Percentiles rank a stretch among this genome's conserved stretches.
phyloP scores from a whole-genome alignment of 2,329 filamentous ascomycete species.

The Aspergillus neotritici region DNA sequence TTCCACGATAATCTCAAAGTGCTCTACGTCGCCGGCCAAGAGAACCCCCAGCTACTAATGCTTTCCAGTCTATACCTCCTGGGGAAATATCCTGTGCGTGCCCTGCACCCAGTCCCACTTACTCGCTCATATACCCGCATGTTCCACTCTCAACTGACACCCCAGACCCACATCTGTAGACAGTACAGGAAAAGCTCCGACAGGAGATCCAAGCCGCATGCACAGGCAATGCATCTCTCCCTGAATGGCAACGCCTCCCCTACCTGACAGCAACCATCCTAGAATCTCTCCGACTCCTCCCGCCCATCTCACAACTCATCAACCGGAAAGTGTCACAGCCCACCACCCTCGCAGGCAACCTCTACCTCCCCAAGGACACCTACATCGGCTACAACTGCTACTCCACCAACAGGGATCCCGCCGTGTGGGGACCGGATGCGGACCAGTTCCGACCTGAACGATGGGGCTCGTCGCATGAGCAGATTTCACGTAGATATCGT shows the following conservation, averaged over 20 bases:
- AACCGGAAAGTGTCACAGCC: constrained; percentile 35
- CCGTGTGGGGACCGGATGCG: constrained; percentile 30
- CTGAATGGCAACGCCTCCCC: too few species aligned
- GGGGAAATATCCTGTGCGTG: constrained; percentile 26
- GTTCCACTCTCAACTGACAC: too few species aligned
- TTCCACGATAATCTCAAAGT: constrained; percentile 35
- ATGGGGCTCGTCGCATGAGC: too few species aligned
- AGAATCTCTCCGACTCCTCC: constrained; percentile 42
- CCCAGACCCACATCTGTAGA: too few species aligned
- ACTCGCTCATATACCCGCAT: too few species aligned
- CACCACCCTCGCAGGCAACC: constrained; percentile 15
- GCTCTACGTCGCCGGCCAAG: constrained; percentile 35
- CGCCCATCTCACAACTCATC: constrained; percentile 44
- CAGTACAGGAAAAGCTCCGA: neutral
- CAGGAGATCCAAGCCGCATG: neutral
- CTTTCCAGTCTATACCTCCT: constrained; percentile 29
- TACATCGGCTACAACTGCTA: constrained; percentile 36
- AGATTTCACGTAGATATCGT: constrained; percentile 33
- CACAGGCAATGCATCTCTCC: too few species aligned
- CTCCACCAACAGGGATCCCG: constrained; percentile 28
- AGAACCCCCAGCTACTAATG: constrained; percentile 34
- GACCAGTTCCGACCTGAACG: constrained; percentile 37
- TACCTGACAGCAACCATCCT: constrained; percentile 39
- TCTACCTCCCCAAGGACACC: constrained; percentile 28
- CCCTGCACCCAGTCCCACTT: too few species aligned